These are phyloP conservation scores for Triangularia verruculosa DNA, from an alignment of 2,329 filamentous ascomycete species.

Conservation along the genomic window DNA sequence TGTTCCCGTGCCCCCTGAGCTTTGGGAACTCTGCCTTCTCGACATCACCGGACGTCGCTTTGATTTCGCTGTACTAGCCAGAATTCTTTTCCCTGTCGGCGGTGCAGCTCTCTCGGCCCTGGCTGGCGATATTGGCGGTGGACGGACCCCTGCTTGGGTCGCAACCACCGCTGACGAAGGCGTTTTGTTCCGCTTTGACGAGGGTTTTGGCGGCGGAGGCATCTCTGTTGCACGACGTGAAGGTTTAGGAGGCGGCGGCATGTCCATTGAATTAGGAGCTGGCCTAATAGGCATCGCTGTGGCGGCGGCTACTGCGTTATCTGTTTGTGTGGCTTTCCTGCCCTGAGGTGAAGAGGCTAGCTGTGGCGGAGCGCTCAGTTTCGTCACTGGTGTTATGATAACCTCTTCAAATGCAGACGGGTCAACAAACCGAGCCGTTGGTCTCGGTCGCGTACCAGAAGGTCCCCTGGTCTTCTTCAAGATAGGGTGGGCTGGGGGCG, in stretches of 20 bases:
- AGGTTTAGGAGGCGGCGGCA: constrained; percentile 20
- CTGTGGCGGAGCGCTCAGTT: constrained; percentile 11
- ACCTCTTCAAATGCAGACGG: constrained; percentile 50
- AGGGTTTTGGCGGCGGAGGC: constrained; percentile 19
- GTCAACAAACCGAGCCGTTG: constrained; percentile 60
- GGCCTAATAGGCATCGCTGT: background rate
- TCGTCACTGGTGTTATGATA: constrained; percentile 8
- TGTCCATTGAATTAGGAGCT: background rate
- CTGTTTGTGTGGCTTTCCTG: background rate
- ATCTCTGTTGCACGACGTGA: constrained; percentile 24
- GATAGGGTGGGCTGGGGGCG: constrained; percentile 54
- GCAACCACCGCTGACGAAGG: constrained; percentile 38
- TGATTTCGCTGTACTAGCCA: constrained; percentile 39
- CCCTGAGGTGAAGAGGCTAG: background rate
- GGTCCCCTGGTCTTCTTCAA: constrained; percentile 57
- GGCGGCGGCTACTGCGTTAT: background rate
- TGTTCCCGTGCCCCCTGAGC: constrained; percentile 29
- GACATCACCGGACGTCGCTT: constrained; percentile 47
- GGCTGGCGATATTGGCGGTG: constrained; percentile 26
- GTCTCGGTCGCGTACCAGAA: constrained; percentile 51
- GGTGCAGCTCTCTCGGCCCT: constrained; percentile 32
- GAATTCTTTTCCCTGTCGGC: constrained; percentile 36
- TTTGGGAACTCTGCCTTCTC: constrained; percentile 48
- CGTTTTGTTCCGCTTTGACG: constrained; percentile 34
- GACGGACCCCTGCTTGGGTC: constrained; percentile 33